Conservation (phyloP, 768 basidiomycete species). For the Hygrocybe coccinea region DNA sequence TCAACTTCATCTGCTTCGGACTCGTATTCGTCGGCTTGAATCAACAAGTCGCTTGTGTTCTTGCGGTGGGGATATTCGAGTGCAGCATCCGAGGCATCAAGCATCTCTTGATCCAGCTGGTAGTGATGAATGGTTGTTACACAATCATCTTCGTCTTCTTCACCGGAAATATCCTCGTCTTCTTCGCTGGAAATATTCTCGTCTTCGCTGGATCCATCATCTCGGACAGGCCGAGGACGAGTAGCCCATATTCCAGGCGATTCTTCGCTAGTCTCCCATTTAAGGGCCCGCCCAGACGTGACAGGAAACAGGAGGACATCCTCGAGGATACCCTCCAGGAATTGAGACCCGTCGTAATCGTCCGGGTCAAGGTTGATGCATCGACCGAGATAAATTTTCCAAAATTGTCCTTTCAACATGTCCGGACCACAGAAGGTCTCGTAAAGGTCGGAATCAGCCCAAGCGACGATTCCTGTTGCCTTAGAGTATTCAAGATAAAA, state of each 20-base stretch:
- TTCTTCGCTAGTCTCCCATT: slow-evolving; percentile 32
- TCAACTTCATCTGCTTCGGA: slow-evolving; percentile 2
- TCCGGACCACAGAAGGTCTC: slow-evolving; percentile 30
- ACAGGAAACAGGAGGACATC: slow-evolving; percentile 27
- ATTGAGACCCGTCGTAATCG: slow-evolving; percentile 33
- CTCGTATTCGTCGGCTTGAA: slow-evolving; percentile 6
- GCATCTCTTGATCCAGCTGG: neutral
- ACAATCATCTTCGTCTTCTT: neutral
- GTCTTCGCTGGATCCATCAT: neutral
- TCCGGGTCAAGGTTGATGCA: slow-evolving; percentile 31
- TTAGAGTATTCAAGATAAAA: slow-evolving; percentile 30
- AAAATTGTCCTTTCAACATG: slow-evolving; percentile 32
- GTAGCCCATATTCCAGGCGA: slow-evolving; percentile 32
- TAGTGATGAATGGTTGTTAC: neutral
- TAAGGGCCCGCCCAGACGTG: neutral
- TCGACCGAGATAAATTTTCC: slow-evolving; percentile 40
- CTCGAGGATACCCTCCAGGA: slow-evolving; percentile 31
- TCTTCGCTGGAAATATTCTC: slow-evolving; percentile 1
- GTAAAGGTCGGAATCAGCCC: slow-evolving; percentile 29
- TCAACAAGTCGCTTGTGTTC: neutral
- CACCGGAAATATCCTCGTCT: too few relatives aligned
- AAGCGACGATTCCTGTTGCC: slow-evolving; percentile 32
- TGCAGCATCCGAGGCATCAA: neutral
- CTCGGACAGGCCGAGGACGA: neutral
- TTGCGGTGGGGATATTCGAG: neutral